Evolutionary conservation across 345 rosid genomes (phyloP).

Genomic region (Boechera retrofracta): DNA sequence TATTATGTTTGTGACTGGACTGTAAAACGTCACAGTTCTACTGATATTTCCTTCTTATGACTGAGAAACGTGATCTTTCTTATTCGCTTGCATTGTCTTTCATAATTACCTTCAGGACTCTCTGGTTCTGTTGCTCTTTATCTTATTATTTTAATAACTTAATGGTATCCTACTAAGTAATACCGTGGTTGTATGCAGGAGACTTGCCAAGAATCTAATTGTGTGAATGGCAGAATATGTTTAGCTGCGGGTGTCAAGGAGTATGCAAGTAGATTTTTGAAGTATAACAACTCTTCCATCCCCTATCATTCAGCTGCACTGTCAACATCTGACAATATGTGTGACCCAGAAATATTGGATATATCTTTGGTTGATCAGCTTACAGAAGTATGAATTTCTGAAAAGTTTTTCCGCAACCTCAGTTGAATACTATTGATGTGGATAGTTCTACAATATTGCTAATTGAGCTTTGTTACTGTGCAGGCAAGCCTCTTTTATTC

Average conservation of each 20-base stretch:
- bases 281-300: constrained; percentile 54
- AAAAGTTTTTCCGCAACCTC: constrained; percentile 11
- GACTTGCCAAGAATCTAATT: constrained; percentile 48
- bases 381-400: constrained; percentile 72
- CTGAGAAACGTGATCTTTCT: constrained; percentile 2
- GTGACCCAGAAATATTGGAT: constrained; percentile 61
- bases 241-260: constrained; percentile 53
- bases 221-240: constrained; percentile 48
- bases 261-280: constrained; percentile 88
- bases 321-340: constrained; percentile 60
- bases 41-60: constrained; percentile 11
- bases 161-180: constrained; percentile 26
- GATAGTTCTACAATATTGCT: constrained; percentile 28
- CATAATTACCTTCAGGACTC: constrained; percentile 7
- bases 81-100: constrained; percentile 18
- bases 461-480: constrained; percentile 36
- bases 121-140: constrained; percentile 26
- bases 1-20: constrained; percentile 26
- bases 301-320: constrained; percentile 69
- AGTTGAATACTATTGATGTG: constrained; percentile 14
- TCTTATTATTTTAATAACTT: constrained; percentile 19
- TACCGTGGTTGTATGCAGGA: constrained; percentile 53
- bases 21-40: constrained; percentile 1
- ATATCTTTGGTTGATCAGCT: constrained; percentile 70
- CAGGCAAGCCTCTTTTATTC: constrained; percentile 98